Conservation (phyloP, 345 rosid species). For the Aquilaria malaccensis region DNA sequence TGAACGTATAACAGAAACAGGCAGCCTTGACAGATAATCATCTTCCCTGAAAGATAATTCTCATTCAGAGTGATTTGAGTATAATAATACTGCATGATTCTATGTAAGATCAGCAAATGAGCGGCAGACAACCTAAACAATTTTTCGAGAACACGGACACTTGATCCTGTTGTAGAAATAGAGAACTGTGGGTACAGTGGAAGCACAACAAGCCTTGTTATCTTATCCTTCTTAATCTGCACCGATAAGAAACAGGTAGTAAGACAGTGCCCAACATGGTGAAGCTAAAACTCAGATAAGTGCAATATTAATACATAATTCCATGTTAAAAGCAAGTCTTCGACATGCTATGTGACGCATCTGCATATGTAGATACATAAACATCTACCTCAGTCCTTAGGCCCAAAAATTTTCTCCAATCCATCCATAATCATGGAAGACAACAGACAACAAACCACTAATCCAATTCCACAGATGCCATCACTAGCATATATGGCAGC, state of each 20-base stretch:
- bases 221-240: slow-evolving; percentile 73
- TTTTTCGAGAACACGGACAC: slow-evolving; percentile 70
- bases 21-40: slow-evolving; percentile 57
- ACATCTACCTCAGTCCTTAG: no score
- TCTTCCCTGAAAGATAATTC: slow-evolving; percentile 58
- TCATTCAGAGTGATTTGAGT: slow-evolving; percentile 9
- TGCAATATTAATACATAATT: background rate
- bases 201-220: slow-evolving; percentile 84
- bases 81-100: background rate
- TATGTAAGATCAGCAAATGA: background rate
- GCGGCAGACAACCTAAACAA: slow-evolving; percentile 47
- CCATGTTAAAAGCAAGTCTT: background rate
- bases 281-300: background rate
- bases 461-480: background rate
- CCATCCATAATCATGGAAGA: background rate
- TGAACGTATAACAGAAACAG: slow-evolving; percentile 66
- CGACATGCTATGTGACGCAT: background rate
- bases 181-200: slow-evolving; percentile 97
- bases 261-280: no score
- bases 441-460: background rate
- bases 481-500: background rate
- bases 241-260: slow-evolving; percentile 10
- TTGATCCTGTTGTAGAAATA: slow-evolving; percentile 92
- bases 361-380: background rate
- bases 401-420: background rate